Conservation (phyloP, 495 filamentous ascomycete genomes). For the Neurospora pannonica region DNA sequence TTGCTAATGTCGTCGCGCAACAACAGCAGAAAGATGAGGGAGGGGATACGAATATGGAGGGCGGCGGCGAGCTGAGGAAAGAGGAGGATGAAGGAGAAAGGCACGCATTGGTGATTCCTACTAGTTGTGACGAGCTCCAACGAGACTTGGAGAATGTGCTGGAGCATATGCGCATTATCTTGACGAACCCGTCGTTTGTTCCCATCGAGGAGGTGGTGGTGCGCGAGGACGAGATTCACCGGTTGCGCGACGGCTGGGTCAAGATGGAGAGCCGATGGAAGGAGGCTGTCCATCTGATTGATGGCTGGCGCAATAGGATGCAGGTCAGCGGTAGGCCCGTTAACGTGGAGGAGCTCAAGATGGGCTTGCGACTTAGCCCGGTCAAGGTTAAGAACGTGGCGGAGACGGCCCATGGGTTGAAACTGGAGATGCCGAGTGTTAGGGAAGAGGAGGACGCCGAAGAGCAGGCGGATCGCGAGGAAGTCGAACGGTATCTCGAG, state of each 20-base stretch:
- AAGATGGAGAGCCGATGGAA: constrained; percentile 86
- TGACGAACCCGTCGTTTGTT: constrained; percentile 94
- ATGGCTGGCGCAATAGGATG: constrained; percentile 83
- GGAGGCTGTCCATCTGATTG: constrained; percentile 83
- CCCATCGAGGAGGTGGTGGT: constrained; percentile 88
- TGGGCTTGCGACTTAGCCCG: constrained; percentile 60
- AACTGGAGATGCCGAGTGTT: constrained; percentile 29
- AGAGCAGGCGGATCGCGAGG: constrained; percentile 6
- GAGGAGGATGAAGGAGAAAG: constrained; percentile 18
- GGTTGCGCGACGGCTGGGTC: constrained; percentile 76
- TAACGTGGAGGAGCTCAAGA: constrained; percentile 72
- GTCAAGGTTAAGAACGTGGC: constrained; percentile 45
- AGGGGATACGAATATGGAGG: constrained; percentile 32
- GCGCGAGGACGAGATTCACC: constrained; percentile 78
- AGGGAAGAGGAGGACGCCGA: constrained; percentile 30
- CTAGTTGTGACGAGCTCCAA: constrained; percentile 65
- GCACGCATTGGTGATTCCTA: constrained; percentile 38
- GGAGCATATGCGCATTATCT: constrained; percentile 65
- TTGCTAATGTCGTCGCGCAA: not conserved
- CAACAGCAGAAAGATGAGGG: constrained; percentile 7
- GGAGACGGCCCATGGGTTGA: constrained; percentile 30
- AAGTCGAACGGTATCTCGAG: not conserved
- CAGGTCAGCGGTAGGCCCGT: constrained; percentile 67
- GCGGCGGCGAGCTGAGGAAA: not conserved
- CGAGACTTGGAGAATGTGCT: constrained; percentile 63